Percentiles rank a stretch among this genome's conserved stretches.
Conservation (phyloP, 495 filamentous ascomycete genomes). For the Friedmanniomyces endolithicus region DNA sequence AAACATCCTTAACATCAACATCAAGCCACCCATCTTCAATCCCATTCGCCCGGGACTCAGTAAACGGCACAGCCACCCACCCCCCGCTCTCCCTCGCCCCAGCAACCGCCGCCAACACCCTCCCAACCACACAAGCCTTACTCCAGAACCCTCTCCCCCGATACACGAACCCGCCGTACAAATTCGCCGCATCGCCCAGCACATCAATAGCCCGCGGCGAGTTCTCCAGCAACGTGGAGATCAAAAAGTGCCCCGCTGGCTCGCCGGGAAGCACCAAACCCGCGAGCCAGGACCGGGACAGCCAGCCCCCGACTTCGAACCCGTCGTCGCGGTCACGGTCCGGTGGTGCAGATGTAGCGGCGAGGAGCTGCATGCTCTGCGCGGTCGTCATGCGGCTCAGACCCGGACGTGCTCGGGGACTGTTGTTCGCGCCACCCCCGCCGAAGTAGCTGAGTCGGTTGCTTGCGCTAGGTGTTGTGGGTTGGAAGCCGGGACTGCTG, state of each 20-base stretch:
- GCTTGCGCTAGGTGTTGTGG: neutral
- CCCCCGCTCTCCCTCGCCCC: slow-evolving; percentile 65
- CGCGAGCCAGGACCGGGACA: slow-evolving; percentile 65
- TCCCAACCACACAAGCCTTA: slow-evolving; percentile 61
- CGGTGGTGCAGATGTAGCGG: neutral
- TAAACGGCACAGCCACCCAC: slow-evolving; percentile 52
- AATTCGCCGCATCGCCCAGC: slow-evolving; percentile 56
- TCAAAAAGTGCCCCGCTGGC: slow-evolving; percentile 58
- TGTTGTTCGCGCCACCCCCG: neutral
- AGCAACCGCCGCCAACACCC: slow-evolving; percentile 54
- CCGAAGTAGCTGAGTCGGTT: slow-evolving; percentile 25
- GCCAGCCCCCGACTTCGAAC: slow-evolving; percentile 53
- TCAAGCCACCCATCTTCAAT: slow-evolving; percentile 50
- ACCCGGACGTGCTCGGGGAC: slow-evolving; percentile 3
- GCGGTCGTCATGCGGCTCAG: slow-evolving; percentile 15
- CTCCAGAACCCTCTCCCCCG: slow-evolving; percentile 67
- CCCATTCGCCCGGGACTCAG: slow-evolving; percentile 20
- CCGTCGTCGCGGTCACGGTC: slow-evolving; percentile 1
- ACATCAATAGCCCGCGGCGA: slow-evolving; percentile 49
- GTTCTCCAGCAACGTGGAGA: slow-evolving; percentile 67
- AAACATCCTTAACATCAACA: slow-evolving; percentile 28
- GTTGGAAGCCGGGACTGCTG: slow-evolving; percentile 17
- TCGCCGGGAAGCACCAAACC: slow-evolving; percentile 72
- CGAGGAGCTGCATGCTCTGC: slow-evolving; percentile 6
- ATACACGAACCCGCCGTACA: slow-evolving; percentile 72